phyloP scores from a whole-genome alignment of 2,329 filamentous ascomycete genomes.

The Pyricularia sp. region DNA sequence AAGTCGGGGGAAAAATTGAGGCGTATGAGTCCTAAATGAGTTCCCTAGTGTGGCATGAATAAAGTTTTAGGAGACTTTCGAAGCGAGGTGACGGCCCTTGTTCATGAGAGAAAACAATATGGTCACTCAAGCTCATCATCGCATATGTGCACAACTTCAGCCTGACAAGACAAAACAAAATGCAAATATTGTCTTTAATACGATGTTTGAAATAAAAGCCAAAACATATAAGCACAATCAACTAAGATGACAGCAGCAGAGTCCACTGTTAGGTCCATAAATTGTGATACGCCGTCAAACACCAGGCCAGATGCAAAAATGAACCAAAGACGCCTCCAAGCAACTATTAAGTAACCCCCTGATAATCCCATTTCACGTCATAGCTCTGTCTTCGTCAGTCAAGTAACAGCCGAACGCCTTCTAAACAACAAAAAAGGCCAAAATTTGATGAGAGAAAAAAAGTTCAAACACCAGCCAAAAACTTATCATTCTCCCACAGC shows the following conservation, averaged over 20 bases:
- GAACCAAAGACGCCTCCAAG: background rate
- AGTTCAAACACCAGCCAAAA: constrained; percentile 5
- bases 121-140: too few species aligned
- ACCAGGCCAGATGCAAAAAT: constrained; percentile 3
- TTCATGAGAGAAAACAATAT: too few species aligned
- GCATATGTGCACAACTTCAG: too few species aligned
- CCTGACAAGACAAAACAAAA: too few species aligned
- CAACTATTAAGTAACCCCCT: background rate
- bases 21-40: too few species aligned
- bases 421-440: background rate
- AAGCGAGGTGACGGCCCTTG: too few species aligned
- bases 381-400: background rate
- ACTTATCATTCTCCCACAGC: constrained; percentile 3
- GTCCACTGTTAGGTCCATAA: background rate
- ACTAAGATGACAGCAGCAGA: background rate
- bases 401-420: background rate
- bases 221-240: background rate
- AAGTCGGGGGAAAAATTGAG: too few species aligned
- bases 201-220: background rate
- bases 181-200: background rate
- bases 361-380: background rate
- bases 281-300: constrained; percentile 1
- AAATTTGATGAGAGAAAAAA: background rate
- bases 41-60: too few species aligned
- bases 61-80: too few species aligned